Evolutionary conservation across 352 stramenopile species (phyloP), one percentile per base, ranked within the genome.

Genomic region (Phytophthora ohioensis): DNA sequence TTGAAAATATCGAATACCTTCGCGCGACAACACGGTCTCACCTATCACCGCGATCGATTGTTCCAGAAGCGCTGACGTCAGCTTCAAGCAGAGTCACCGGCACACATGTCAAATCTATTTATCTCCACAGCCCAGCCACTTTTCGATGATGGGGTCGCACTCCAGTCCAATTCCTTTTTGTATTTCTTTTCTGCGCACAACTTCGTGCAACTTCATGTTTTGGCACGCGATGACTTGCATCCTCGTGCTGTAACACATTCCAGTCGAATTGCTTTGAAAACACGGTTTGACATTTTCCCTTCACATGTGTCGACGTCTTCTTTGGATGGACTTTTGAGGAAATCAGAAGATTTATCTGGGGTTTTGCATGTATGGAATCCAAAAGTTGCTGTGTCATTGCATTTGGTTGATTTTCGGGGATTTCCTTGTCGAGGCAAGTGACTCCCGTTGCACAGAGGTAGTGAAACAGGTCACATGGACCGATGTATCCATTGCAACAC

Each of bases 401-500:
- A n/a, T 60, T 57, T 5, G 46, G 64, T 11, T 56, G 47, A 21
- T 66, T 66, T 9, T 42, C 11, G 7, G 32, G 36, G 4, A 21
- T 31, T 3, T 4, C 31, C 27, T 45, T 61, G 15, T 39, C 57
- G 11, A 72, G 56, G 32, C 64, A 69, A 6, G 48, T 34, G 5
- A 8, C 5, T 6, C 13, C 2, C 2, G 56, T 55, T 0, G 13
- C 27, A 53, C 63, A 67, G 2, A 67, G 42, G 38, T 63, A 58
- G 39, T 65, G 45, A n/a, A 32, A 27, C 3, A 15, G 41, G 7
- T 58, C 41, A 58, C 71, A 72, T 27, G 41, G 4, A 0, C 59
- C 56, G 4, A 78, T 61, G 56, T 66, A 78, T 5, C 66, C 66
- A 21, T 71, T 69, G 38, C 71, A 75, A 31, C 67, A 78, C 11